Evolutionary conservation across 768 basidiomycete genomes (phyloP), one percentile per base, ranked within the genome.

Genomic region (Tylopilus balloui): DNA sequence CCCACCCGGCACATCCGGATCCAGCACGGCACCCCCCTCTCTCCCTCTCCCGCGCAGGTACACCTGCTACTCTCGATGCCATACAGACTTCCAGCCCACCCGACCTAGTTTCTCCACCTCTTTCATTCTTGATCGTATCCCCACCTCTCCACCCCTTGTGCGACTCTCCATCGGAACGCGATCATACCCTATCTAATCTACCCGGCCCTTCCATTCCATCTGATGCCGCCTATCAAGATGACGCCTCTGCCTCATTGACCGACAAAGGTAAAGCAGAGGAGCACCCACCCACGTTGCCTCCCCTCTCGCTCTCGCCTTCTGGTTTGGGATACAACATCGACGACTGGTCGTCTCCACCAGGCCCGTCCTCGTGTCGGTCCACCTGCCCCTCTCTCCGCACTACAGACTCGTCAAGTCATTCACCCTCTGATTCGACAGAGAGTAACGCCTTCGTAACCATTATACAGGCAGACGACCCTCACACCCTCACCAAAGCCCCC

Each of bases 261-360:
- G 63, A 58, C 59, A 88, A 84, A 69, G 80, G 75, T 58, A 86
- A 78, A 67, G 82, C 73, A 45, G 67, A 62, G 57, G 70, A 73
- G 61, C 50, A 62, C 28, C 78, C 83, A 39, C 81, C 86, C 50
- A 72, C 73, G 62, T 73, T 87, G 52, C 84, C 86, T 51, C 84
- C 86, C 53, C 71, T 87, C 50, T 69, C 75, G 27, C 81, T 89
- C 59, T 72, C 78, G 43, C 71, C 78, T 25, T 70, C 83, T 31
- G 72, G 73, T 48, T 71, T 86, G 53, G 69, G 66, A 44, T 78
- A 74, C 57, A 63, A 58, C 23, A 61, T 72, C 42, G 62, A 71
- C 39, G 64, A 64, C 52, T 73, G 73, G 68, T 66, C 72, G 27
- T 68, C 64, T 29, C 55, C 53, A 12, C 53, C 64, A 17, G 65